These are phyloP conservation scores for Sherardia arvensis DNA, from an alignment of 257 asterid genomes.

Conservation along the genomic window DNA sequence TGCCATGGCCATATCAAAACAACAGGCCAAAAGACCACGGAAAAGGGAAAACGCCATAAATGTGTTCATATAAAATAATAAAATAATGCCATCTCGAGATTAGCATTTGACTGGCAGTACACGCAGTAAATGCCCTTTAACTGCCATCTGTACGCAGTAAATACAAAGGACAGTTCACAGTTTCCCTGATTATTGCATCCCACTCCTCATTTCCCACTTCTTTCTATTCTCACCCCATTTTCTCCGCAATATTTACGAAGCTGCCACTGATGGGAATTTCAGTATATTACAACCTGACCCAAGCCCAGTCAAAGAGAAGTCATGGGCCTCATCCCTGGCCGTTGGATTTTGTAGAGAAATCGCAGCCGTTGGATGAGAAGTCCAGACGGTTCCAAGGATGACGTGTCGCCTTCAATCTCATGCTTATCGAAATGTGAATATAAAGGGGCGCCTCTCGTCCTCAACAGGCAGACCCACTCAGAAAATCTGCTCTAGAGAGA, in stretches of 20 bases:
- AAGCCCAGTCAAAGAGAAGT: background rate
- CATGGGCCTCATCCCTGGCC: constrained; percentile 4
- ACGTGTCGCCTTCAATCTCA: constrained; percentile 6
- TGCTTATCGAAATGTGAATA: constrained; percentile 7
- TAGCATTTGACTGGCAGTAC: background rate
- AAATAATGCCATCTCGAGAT: background rate
- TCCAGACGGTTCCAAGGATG: constrained; percentile 10
- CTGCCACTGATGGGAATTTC: background rate
- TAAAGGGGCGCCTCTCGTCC: background rate
- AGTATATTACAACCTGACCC: background rate
- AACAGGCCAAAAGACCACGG: background rate
- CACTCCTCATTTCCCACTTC: background rate
- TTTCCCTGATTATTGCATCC: background rate
- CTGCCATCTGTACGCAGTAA: background rate
- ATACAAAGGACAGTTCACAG: background rate
- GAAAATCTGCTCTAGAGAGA: constrained; percentile 1
- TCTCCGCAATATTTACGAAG: background rate
- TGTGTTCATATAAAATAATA: too few relatives aligned
- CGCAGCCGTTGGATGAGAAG: constrained; percentile 23
- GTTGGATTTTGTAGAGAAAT: constrained; percentile 18
- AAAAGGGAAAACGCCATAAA: background rate
- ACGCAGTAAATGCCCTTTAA: background rate
- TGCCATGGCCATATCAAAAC: background rate
- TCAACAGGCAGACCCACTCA: background rate
- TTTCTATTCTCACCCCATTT: too few relatives aligned